These are phyloP conservation scores for Coniochaeta sp. DNA, from an alignment of 2,329 filamentous ascomycete species.

Conservation along the genomic window DNA sequence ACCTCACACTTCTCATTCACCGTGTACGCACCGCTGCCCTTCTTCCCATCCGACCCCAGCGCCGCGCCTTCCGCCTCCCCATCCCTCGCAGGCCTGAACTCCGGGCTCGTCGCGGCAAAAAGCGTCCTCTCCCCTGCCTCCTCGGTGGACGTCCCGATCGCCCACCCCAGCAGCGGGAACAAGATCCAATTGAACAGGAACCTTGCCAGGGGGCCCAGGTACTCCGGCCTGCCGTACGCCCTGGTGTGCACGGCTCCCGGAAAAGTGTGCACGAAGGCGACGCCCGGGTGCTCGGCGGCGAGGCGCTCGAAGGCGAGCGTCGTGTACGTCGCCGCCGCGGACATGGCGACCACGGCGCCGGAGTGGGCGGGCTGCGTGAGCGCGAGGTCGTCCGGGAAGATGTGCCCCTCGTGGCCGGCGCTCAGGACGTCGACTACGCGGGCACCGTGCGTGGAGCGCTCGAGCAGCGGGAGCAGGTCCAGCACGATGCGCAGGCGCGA, in stretches of 20 bases:
- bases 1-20: slow-evolving; percentile 4
- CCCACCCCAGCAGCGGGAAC: neutral
- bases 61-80: neutral
- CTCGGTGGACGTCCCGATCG: neutral
- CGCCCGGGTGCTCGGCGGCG: slow-evolving; percentile 29
- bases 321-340: slow-evolving; percentile 38
- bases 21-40: slow-evolving; percentile 5
- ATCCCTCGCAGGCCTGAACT: neutral
- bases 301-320: slow-evolving; percentile 39
- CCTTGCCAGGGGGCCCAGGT: neutral
- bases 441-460: slow-evolving; percentile 18
- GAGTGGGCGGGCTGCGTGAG: slow-evolving; percentile 24
- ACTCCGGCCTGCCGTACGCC: neutral
- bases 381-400: slow-evolving; percentile 36
- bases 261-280: slow-evolving; percentile 25
- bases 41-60: slow-evolving; percentile 5
- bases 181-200: slow-evolving; percentile 4
- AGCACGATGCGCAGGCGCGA: slow-evolving; percentile 41
- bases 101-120: neutral
- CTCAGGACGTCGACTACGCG: slow-evolving; percentile 44
- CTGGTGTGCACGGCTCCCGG: slow-evolving; percentile 18
- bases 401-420: slow-evolving; percentile 36
- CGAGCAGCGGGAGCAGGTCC: slow-evolving; percentile 43
- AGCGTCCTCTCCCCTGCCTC: slow-evolving; percentile 3
- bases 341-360: slow-evolving; percentile 26